Percentiles rank a stretch among this genome's conserved stretches.
phyloP scores from a whole-genome alignment of 768 basidiomycete species.

The Exidia glandulosa region DNA sequence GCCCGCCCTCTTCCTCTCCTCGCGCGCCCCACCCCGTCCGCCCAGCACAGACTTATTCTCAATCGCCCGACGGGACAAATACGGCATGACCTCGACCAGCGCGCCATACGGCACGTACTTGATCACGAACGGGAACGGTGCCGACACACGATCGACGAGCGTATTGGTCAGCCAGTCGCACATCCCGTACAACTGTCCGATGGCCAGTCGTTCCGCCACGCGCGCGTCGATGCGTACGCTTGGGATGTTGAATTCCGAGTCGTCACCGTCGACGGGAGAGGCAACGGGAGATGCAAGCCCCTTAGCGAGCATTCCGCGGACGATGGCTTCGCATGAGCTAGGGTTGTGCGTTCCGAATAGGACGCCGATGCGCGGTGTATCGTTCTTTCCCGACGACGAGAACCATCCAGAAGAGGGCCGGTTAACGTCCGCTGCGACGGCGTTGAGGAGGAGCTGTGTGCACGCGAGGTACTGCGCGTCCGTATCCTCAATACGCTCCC shows the following conservation, averaged over 20 bases:
- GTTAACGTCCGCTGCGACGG: conserved; percentile 42
- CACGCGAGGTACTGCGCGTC: conserved; percentile 64
- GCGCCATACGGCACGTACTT: conserved; percentile 80
- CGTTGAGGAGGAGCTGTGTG: conserved; percentile 40
- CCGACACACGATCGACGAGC: conserved; percentile 43
- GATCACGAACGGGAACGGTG: conserved; percentile 57
- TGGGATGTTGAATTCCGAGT: conserved; percentile 8
- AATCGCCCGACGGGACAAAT: conserved; percentile 75
- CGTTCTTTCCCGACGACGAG: neutral
- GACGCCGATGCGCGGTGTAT: conserved; percentile 40
- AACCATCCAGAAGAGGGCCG: neutral
- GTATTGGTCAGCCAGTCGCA: conserved; percentile 68
- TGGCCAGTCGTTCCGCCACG: conserved; percentile 52
- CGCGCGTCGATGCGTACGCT: conserved; percentile 35
- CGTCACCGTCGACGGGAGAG: conserved; percentile 11
- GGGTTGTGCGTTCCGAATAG: conserved; percentile 86
- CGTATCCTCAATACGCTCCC: conserved; percentile 56
- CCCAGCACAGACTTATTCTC: conserved; percentile 90
- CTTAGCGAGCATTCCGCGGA: conserved; percentile 44
- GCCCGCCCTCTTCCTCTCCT: conserved; percentile 48
- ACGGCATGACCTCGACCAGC: conserved; percentile 73
- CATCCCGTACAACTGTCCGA: conserved; percentile 89
- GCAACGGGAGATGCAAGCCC: conserved; percentile 39
- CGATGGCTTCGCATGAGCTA: conserved; percentile 48
- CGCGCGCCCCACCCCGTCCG: conserved; percentile 46